phyloP scores from a whole-genome alignment of 768 basidiomycete genomes.

The Xerocomus brunneocitrinus region DNA sequence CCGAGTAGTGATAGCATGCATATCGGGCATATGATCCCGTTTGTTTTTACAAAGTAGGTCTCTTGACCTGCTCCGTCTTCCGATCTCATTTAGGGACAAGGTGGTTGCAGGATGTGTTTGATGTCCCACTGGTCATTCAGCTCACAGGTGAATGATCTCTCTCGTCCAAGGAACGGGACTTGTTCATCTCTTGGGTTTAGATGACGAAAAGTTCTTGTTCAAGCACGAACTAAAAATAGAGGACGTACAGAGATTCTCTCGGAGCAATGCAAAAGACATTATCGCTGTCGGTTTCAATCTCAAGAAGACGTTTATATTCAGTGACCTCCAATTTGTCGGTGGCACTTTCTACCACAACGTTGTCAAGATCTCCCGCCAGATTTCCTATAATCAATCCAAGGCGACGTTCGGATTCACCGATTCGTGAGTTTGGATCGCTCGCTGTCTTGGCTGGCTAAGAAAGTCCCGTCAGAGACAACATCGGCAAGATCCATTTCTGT shows the following conservation, averaged over 20 bases:
- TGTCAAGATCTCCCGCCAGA: constrained; percentile 86
- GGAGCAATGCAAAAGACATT: constrained; percentile 89
- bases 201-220: constrained; percentile 99
- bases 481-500: constrained; percentile 96
- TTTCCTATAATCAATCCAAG: constrained; percentile 90
- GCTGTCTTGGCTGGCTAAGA: neutral
- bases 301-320: constrained; percentile 96
- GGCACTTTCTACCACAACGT: constrained; percentile 94
- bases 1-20: constrained; percentile 98
- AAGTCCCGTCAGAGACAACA: constrained; percentile 71
- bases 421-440: constrained; percentile 55
- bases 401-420: constrained; percentile 97
- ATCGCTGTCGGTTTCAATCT: constrained; percentile 93
- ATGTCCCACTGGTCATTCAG: constrained; percentile 92
- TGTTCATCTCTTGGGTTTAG: constrained; percentile 35
- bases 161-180: neutral
- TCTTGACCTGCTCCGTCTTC: neutral
- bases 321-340: constrained; percentile 83
- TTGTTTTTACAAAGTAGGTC: constrained; percentile 91
- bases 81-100: constrained; percentile 35
- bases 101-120: constrained; percentile 96
- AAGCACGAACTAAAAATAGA: constrained; percentile 91
- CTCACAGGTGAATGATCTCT: constrained; percentile 64
- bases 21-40: constrained; percentile 95
- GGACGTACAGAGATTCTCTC: constrained; percentile 76